phyloP scores from a whole-genome alignment of 2,329 filamentous ascomycete genomes.

The Chrysoporthe puriensis region DNA sequence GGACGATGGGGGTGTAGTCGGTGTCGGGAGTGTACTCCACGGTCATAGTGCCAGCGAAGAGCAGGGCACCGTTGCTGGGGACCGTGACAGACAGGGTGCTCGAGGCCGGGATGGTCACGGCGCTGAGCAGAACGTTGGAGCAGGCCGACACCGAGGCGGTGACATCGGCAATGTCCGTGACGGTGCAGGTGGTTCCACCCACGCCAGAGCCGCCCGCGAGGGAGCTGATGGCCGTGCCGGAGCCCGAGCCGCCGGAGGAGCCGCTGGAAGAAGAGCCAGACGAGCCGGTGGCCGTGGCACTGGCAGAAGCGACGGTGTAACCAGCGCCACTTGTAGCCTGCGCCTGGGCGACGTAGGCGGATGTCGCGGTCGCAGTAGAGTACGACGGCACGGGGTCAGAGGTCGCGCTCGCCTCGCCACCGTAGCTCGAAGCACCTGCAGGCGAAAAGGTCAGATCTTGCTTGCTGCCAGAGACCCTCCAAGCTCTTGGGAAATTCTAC shows the following conservation, averaged over 20 bases:
- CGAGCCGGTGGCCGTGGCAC: slow-evolving; percentile 1
- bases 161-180: slow-evolving; percentile 20
- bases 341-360: background rate
- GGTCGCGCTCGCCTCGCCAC: slow-evolving; percentile 2
- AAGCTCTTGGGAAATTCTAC: background rate
- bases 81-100: slow-evolving; percentile 21
- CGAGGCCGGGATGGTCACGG: slow-evolving; percentile 19
- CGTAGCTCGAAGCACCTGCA: background rate
- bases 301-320: background rate
- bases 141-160: slow-evolving; percentile 20
- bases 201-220: slow-evolving; percentile 23
- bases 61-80: slow-evolving; percentile 21
- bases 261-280: slow-evolving; percentile 4
- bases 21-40: slow-evolving; percentile 25
- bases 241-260: slow-evolving; percentile 16
- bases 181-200: slow-evolving; percentile 25
- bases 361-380: slow-evolving; percentile 5
- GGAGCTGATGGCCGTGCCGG: slow-evolving; percentile 18
- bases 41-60: slow-evolving; percentile 25
- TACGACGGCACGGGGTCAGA: background rate
- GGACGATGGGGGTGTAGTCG: slow-evolving; percentile 26
- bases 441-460: background rate
- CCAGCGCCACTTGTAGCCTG: slow-evolving; percentile 13
- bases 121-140: slow-evolving; percentile 23
- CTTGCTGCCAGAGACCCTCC: too few species aligned